Evolutionary conservation across 1,139 yeast species (phyloP).

Genomic region (Yamadazyma triangularis): DNA sequence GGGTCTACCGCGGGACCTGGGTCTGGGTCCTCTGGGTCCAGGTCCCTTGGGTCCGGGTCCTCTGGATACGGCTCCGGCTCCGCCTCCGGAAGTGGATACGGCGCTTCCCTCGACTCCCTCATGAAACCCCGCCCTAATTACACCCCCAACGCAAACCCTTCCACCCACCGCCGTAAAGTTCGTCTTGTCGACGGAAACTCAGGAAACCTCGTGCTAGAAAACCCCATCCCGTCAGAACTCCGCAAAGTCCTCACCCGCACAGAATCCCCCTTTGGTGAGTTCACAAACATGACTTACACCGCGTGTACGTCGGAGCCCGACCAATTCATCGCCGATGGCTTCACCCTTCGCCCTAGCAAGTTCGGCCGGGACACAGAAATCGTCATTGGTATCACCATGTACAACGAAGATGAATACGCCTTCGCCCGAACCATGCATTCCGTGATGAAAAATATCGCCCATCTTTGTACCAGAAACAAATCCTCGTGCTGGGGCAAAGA

Average conservation of each 20-base stretch:
- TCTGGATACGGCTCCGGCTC: conserved; percentile 10
- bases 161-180: conserved; percentile 53
- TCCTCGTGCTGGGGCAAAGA: conserved; percentile 92
- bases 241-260: conserved; percentile 73
- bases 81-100: conserved; percentile 27
- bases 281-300: conserved; percentile 89
- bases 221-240: conserved; percentile 87
- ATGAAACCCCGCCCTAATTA: conserved; percentile 49
- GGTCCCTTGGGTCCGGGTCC: conserved; percentile 17
- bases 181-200: conserved; percentile 55
- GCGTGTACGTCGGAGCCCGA: conserved; percentile 92
- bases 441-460: conserved; percentile 87
- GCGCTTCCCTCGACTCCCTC: conserved; percentile 42
- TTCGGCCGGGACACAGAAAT: conserved; percentile 86
- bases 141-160: too few species aligned
- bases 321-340: conserved; percentile 73
- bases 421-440: conserved; percentile 92
- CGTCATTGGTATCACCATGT: conserved; percentile 90
- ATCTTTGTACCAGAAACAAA: conserved; percentile 72
- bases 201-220: conserved; percentile 82
- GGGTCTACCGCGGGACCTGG: conserved; percentile 32
- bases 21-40: conserved; percentile 15
- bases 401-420: conserved; percentile 85
- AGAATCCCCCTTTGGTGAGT: conserved; percentile 78
- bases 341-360: conserved; percentile 77